Evolutionary conservation across 2,329 filamentous ascomycete species (phyloP), one percentile per base, ranked within the genome.

Genomic region (Pseudocercospora vitis): DNA sequence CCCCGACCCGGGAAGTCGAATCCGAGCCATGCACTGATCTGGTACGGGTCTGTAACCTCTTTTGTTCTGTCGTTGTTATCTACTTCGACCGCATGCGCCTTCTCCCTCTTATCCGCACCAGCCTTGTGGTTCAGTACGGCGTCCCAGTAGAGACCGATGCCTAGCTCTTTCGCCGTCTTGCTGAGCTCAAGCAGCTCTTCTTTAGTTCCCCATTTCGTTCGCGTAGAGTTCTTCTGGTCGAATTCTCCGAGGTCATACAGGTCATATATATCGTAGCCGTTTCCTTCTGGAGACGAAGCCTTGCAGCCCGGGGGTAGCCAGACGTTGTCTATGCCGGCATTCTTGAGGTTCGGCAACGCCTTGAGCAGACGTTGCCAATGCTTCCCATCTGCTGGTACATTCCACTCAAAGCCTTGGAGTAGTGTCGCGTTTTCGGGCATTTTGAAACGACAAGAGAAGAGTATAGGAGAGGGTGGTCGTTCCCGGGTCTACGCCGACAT

Each of bases 221-320:
- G 69, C 7, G 69, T 71, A 0, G 73, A 68, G 14, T 83, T 83
- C 66, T 88, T 88, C 62, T 88, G 84, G 32, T 87, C 79, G 62
- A 88, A 89, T 65, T 88, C 85, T 26, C 85, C 86, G 2, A 68
- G 60, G 37, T 68, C 64, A 52, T 64, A 68, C 7, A 88, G 70
- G 65, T 88, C 86, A 59, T 88, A 88, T 52, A 74, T 70, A 46
- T 77, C 73, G 63, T 75, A 76, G 50, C 86, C 86, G 62, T 87
- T 87, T 18, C 83, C 81, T 31, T 66, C 56, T n/a, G 61, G 58
- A 39, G 77, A 77, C 53, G 80, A 78, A 0, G 78, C 84, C 71
- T 88, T 88, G 69, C 84, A 87, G 48, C 80, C 85, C 0, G 85
- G 85, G 1, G 85, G 85, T 5, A 88, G 78, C 84, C 85, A 87